Evolutionary conservation across 768 basidiomycete species (phyloP).

Genomic region (Thelephora ganbajun): DNA sequence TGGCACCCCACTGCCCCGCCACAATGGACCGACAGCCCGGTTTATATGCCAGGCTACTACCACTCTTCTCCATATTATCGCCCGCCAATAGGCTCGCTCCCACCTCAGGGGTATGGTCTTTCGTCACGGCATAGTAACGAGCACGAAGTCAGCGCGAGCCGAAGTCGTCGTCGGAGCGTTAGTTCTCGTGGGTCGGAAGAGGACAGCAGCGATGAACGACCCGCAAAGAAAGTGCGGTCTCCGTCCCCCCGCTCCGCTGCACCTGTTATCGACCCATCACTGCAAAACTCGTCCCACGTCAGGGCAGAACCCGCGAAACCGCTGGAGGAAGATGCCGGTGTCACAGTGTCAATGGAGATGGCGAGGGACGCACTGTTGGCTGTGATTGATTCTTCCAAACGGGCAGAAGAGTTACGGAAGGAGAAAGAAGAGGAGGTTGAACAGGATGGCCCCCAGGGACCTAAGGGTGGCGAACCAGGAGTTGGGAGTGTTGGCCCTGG

Average conservation of each 20-base stretch:
- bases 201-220: conserved; percentile 9
- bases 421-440: conserved; percentile 12
- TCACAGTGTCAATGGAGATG: conserved; percentile 11
- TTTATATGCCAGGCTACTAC: conserved; percentile 4
- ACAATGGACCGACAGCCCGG: not conserved
- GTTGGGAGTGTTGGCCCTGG: conserved; percentile 42
- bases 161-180: not conserved
- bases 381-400: not conserved
- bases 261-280: conserved; percentile 24
- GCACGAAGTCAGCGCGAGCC: conserved; percentile 7
- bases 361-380: conserved; percentile 7
- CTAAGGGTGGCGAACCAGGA: conserved; percentile 44
- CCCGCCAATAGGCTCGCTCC: conserved; percentile 6
- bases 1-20: conserved; percentile 19
- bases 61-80: conserved; percentile 7
- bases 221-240: conserved; percentile 13
- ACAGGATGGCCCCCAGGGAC: conserved; percentile 24
- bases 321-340: conserved; percentile 7
- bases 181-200: conserved; percentile 7
- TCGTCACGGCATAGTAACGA: conserved; percentile 25
- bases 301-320: conserved; percentile 5
- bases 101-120: conserved; percentile 11
- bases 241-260: conserved; percentile 20
- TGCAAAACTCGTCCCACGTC: conserved; percentile 14
- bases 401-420: not conserved